Evolutionary conservation across 2,329 filamentous ascomycete species (phyloP), one percentile per base, ranked within the genome.

Genomic region (Apiospora hydei): DNA sequence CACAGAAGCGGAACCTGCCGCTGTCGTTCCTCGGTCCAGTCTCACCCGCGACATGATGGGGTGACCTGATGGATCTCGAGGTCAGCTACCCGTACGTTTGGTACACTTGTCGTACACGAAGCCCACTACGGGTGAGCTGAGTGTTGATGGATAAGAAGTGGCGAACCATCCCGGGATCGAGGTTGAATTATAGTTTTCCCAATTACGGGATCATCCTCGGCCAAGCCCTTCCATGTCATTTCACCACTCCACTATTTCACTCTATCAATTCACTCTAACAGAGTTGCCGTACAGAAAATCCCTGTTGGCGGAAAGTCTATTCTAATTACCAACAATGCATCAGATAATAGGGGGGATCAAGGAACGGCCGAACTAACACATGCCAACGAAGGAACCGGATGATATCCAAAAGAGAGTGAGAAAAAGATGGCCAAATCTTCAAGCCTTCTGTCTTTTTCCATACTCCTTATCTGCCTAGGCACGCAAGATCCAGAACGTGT

Each of bases 371-470:
- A 57, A 3, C 5, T 8, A 26, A 57, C 26, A 57, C 4, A 2
- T 57, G 26, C 14, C 16, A 3, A 4, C 21, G 4, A 14, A 34
- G 26, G 49, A 53, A 53, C 1, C 16, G 3, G 16, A 14, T 21
- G 13, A 18, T 8, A 18, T 10, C 14, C 18, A 16, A 34, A 14
- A 57, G 51, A 34, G 24, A 5, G 4, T 18, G 7, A 26, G 24
- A 3, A 18, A 1, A 2, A 0, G 34, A 16, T 8, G 8, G n/a
- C n/a, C n/a, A n/a, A n/a, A 5, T 21, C 1, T 26, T 7, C 26
- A 38, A 10, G 26, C 26, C 14, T 21, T 61, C 53, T 18, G 16
- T 18, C 21, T 18, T 18, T 1, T 21, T 30, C 5, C 3, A 14
- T 4, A 7, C 5, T 14, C 18, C 14, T 3, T 3, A 18, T 5